Evolutionary conservation across 352 stramenopile species (phyloP), one percentile per base, ranked within the genome.

Genomic region (Phytophthora nicotianae): DNA sequence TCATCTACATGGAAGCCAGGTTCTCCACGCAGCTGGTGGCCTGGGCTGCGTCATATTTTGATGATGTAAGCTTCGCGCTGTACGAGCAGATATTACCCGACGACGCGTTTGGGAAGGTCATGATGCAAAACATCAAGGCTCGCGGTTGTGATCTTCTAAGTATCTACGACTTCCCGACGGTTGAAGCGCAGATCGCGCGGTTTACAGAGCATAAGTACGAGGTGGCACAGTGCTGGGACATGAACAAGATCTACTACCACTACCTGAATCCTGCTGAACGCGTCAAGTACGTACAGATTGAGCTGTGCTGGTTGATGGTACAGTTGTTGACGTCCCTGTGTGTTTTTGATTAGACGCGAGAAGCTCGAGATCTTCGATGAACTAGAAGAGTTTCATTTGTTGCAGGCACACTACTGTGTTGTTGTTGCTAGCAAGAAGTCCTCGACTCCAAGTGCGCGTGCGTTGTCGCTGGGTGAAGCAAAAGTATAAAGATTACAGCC

Each of bases 191-290:
- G 61, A 75, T 87, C 35, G 45, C 74, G 49, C 77, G 90, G 20
- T 97, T 96, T 74, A 79, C 62, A n/a, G 58, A 70, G 11, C 75
- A 87, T 54, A 56, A 75, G 21, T 97, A 91, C 49, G 79, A 79
- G 33, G 64, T 79, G 21, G 85, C 82, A 23, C 79, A 95, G 57
- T 91, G 87, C 57, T 89, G 81, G 74, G 86, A 97, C 74, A 97
- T 97, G 90, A 95, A 97, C 77, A 75, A 94, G 54, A 79, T 98
- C 21, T 97, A 97, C 72, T 97, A 97, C 61, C 81, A 96, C 33
- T 96, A 79, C 63, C 58, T 98, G 17, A 72, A 91, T 47, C 60
- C 75, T 1, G 42, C 50, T 8, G 88, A 97, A 53, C 85, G 86
- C 17, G 50, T 59, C 17, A 79, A 87, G 86, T 91, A 81, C 47